Evolutionary conservation across 1,284 basidiomycete species (phyloP).

Genomic region (Stygiomarasmius scandens): DNA sequence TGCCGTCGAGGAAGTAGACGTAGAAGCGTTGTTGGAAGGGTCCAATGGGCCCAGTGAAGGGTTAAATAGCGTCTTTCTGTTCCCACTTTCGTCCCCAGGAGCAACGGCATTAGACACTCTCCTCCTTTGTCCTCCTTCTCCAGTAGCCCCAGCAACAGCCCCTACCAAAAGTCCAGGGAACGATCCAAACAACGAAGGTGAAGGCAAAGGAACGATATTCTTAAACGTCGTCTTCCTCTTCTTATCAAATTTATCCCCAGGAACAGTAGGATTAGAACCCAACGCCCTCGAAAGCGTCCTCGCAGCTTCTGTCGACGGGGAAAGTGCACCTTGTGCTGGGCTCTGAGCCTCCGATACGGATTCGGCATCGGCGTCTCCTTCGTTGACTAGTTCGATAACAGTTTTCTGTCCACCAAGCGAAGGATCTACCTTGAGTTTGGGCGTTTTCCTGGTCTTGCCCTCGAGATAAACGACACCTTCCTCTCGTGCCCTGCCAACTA

Average conservation of each 20-base stretch:
- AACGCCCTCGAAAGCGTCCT: constrained; percentile 48
- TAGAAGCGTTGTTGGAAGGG: constrained; percentile 21
- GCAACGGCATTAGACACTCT: neutral
- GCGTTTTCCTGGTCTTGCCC: constrained; percentile 18
- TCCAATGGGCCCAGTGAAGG: neutral
- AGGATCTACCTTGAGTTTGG: neutral
- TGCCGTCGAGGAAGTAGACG: constrained; percentile 31
- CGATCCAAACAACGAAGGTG: constrained; percentile 3
- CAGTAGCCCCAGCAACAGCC: neutral
- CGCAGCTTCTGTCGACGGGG: constrained; percentile 45
- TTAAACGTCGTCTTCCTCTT: neutral
- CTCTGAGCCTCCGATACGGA: too few species aligned
- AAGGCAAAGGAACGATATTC: constrained; percentile 3
- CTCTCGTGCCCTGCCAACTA: constrained; percentile 76
- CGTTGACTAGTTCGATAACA: too few species aligned
- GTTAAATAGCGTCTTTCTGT: neutral
- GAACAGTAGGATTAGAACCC: constrained; percentile 1
- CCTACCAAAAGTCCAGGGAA: neutral
- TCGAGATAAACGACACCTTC: constrained; percentile 62
- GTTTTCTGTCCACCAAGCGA: neutral
- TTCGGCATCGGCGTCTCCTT: neutral
- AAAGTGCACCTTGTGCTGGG: too few species aligned
- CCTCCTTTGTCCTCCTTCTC: constrained; percentile 3
- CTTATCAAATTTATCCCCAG: neutral
- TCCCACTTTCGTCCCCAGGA: neutral